phyloP scores from a whole-genome alignment of 306 rosid genomes.

The Alnus glutinosa region DNA sequence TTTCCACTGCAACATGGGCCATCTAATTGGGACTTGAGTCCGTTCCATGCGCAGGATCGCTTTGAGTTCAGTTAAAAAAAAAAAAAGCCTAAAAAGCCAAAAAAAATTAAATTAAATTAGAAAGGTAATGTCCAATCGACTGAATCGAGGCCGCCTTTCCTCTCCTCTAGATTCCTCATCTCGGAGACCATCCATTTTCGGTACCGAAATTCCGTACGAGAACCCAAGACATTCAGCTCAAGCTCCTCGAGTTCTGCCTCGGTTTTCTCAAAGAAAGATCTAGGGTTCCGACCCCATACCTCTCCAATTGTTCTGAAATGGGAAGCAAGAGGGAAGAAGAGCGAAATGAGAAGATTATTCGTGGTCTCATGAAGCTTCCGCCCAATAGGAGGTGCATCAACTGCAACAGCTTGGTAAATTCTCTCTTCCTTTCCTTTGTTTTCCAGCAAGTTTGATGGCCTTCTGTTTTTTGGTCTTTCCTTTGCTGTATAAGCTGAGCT shows the following conservation, averaged over 20 bases:
- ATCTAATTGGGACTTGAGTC: too few species aligned
- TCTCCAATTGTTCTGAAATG: conserved; percentile 38
- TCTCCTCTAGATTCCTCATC: background rate
- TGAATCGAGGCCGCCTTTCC: background rate
- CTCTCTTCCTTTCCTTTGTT: background rate
- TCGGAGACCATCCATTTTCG: background rate
- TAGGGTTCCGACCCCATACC: conserved; percentile 23
- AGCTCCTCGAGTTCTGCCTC: background rate
- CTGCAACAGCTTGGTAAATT: conserved; percentile 67
- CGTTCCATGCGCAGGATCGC: too few species aligned
- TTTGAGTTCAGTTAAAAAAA: too few species aligned
- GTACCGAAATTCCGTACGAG: background rate
- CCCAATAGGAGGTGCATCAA: conserved; percentile 82
- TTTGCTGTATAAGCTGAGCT: too few species aligned
- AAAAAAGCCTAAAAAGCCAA: too few species aligned
- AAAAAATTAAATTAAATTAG: too few species aligned
- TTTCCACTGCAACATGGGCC: too few species aligned
- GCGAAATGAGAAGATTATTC: conserved; percentile 79
- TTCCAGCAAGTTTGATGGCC: background rate
- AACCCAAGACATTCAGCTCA: background rate
- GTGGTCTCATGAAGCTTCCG: conserved; percentile 90
- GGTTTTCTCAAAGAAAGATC: background rate
- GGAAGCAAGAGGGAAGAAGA: conserved; percentile 76
- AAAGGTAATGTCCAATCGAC: background rate
- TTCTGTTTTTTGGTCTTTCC: background rate